Base-by-base conservation (phyloP, 495 filamentous ascomycete genomes). In the Aspergillus hancockii region DNA sequence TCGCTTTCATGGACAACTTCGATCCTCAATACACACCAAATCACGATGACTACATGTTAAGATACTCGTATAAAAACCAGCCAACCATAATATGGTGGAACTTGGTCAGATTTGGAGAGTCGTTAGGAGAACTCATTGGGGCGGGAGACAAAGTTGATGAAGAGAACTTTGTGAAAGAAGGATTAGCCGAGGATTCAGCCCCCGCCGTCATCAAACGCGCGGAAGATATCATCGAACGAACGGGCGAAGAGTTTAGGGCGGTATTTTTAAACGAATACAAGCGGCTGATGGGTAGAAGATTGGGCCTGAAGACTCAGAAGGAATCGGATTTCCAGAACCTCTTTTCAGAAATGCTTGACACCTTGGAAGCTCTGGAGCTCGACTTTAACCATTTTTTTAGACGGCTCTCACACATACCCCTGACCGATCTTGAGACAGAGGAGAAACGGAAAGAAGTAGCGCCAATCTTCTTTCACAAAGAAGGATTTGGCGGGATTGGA, bases 61-160 rank as follows among this genome's bases (percentile, higher is more conserved):
- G 94, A 31, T 98, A 98, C 71, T 84, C 83, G 46, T 98, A 97
- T 79, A 86, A 85, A 55, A 97, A 97, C 74, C 94, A 98, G 66
- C 92, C 94, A 1, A 91, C 87, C 47, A 89, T 98, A 43, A 92
- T 98, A 68, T 98, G 94, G 94, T 98, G 94, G 94, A 98, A 98
- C 65, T 81, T 98, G 4, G 91, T 97, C 12, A 86, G 94, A 22
- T 81, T 98, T 0, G 94, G 90, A 54, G 94, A 98, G 74, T 84
- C 87, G n/a, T 71, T 97, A 0, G 94, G 91, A 40, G 94, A 98
- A 71, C 82, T 96, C 5, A 82, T 97, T 22, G 94, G 92, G 40
- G 83, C 86, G 0, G 91, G 88, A 2, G 66, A 77, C 16, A 67
- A 70, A 30, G 83, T 91, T 41, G 92, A 98, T 67, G 81, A 86